Base-by-base conservation (phyloP, 2,329 filamentous ascomycete species). In the Colletotrichum sp. region DNA sequence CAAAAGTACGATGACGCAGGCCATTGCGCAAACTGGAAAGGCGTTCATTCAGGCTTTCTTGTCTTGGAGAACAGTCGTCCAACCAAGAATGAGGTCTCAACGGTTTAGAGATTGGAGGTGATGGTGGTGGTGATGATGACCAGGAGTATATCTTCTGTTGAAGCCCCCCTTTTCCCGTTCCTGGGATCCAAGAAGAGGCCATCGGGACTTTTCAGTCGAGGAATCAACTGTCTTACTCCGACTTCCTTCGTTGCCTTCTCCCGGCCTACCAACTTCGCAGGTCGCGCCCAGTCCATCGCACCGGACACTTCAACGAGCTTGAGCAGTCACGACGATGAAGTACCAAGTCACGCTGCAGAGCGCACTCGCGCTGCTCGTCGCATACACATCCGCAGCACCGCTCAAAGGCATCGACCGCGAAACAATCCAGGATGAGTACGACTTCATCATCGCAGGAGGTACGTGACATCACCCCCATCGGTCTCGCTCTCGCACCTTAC, bases 361-460 rank as follows among this genome's bases (percentile, higher is more conserved):
- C 59, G 68, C 43, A 43, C 39, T 28, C 36, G 66, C 48, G 57
- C 48, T 13, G 4, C 76, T 78, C 52, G 24, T 68, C 55, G 68
- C 66, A 24, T 67, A 18, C 8, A 68, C 68, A 1, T 39, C 72
- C 2, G 71, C 75, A 39, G 68, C 48, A 13, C 78, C 78, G 13
- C 72, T 79, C 6, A 68, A 78, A 59, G 75, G 64, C 6, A 48
- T 78, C 55, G 73, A 78, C 12, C 66, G 77, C 6, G 70, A 72
- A n/a, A 70, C 13, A 24, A 73, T 78, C 14, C 28, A 79, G 13
- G 64, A 74, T 21, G 78, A 78, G 14, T 79, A 79, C 67, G 78
- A 79, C 69, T 79, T 79, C 36, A 77, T 79, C 70, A 78, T 79
- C 36, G 72, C 75, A 30, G 77, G 78, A 74, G 78, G 78, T 79